phyloP scores from a whole-genome alignment of 78 protist genomes.

The Speleostelium caveatum region DNA sequence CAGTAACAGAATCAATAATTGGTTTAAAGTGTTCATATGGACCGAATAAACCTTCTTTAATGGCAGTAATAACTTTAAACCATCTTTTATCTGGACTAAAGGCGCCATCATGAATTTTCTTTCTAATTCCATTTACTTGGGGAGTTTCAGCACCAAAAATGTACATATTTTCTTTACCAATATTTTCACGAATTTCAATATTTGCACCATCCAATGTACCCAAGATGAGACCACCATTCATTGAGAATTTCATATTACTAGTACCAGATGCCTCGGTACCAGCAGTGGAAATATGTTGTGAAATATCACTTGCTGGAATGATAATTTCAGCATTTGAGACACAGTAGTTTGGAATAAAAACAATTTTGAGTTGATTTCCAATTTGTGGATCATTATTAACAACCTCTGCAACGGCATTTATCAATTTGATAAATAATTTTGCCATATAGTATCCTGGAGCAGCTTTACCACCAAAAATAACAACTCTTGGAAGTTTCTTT shows the following conservation, averaged over 20 bases:
- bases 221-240: conserved; percentile 95
- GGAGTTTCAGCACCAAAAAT: conserved; percentile 88
- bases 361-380: conserved; percentile 87
- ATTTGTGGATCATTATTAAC: conserved; percentile 92
- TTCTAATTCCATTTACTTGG: conserved; percentile 23
- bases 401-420: conserved; percentile 89
- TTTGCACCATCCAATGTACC: conserved; percentile 98
- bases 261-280: conserved; percentile 98
- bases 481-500: conserved; percentile 71
- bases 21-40: conserved; percentile 31
- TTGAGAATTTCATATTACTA: conserved; percentile 93
- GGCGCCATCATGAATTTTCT: conserved; percentile 42
- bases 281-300: conserved; percentile 96
- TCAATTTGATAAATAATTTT: conserved; percentile 93
- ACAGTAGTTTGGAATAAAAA: conserved; percentile 95
- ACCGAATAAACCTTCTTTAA: conserved; percentile 87
- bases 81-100: conserved; percentile 57
- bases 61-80: conserved; percentile 75
- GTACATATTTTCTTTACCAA: conserved; percentile 88
- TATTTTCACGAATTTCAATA: conserved; percentile 93
- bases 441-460: conserved; percentile 97
- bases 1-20: conserved; percentile 47
- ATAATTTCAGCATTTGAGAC: conserved; percentile 95
- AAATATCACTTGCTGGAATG: conserved; percentile 96
- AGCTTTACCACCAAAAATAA: conserved; percentile 96